These are phyloP conservation scores for Fusarium newnesense DNA, from an alignment of 2,329 filamentous ascomycete genomes.

Conservation along the genomic window DNA sequence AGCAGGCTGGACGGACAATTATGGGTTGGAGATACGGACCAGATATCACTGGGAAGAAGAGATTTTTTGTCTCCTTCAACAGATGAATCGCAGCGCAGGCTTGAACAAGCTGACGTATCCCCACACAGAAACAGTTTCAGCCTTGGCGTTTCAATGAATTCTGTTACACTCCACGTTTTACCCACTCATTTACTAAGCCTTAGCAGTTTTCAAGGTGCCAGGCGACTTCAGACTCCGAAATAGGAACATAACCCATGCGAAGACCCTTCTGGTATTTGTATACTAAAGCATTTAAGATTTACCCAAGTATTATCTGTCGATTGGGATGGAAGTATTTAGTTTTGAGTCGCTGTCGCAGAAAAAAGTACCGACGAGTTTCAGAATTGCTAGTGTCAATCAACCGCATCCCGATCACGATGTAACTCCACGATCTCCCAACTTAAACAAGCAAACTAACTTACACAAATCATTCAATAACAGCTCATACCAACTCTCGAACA, in stretches of 20 bases:
- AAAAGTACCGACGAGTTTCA: conserved; percentile 3
- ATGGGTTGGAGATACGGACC: accelerated
- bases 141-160: conserved; percentile 5
- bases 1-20: too few relatives aligned
- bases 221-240: background rate
- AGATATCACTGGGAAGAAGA: accelerated
- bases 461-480: background rate
- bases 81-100: accelerated
- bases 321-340: background rate
- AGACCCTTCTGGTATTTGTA: background rate
- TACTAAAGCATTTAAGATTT: background rate
- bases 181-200: accelerated
- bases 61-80: accelerated
- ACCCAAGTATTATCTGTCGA: background rate
- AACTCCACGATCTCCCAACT: conserved; percentile 14
- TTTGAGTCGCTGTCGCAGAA: background rate
- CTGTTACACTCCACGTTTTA: background rate
- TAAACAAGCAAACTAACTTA: accelerated
- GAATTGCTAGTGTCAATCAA: background rate
- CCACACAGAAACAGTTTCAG: background rate
- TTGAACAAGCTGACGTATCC: background rate
- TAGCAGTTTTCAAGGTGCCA: background rate
- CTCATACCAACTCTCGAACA: background rate
- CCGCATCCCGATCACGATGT: conserved; percentile 3
- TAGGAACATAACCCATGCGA: background rate